Evolutionary conservation across 2,329 filamentous ascomycete genomes (phyloP), one percentile per base, ranked within the genome.

Genomic region (Phialocephala subalpina): DNA sequence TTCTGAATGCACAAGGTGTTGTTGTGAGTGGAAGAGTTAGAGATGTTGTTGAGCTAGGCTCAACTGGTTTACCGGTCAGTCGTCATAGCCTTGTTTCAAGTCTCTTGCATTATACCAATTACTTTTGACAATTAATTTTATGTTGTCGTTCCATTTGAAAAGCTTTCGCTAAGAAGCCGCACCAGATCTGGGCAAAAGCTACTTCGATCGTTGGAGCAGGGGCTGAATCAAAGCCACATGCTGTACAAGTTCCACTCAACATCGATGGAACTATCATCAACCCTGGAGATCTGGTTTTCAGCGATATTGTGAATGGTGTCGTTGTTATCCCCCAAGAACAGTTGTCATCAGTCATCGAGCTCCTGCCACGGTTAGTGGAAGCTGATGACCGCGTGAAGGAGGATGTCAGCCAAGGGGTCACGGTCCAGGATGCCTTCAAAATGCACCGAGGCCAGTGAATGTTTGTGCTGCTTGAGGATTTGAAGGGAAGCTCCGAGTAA

Each of bases 1-100:
- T 84, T 16, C 81, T 89, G 12, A 85, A 86, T 16, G 86, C 86
- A 20, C 81, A 82, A 70, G 90, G 84, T 2, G 83, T 90, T 12
- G 79, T 93, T n/a, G 88, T 92, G 8, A 84, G 87, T 70, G 91
- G 91, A 0, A 81, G 91, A 45, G 86, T 90, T 6, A 82, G 91
- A 67, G 92, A 94, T 79, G 73, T 93, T 20, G 80, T 78, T 18
- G 87, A 91, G 73, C 76, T 92, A 65, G 81, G 79, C 62, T 82
- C 75, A 52, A 84, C 85, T 12, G 82, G 80, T 38, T 73, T 92
- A 40, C 86, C 87, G 47, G 87, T 89, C 76, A 75, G 84, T 82
- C 14, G 11, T 22, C 42, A 38, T 58, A 11, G 5, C 20, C 33
- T 22, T 36, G 36, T 49, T 25, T 59, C 8, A n/a, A 22, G 11